Evolutionary conservation across 176 grass and related monocot genomes (phyloP).

Genomic region (Hyparrhenia diplandra): DNA sequence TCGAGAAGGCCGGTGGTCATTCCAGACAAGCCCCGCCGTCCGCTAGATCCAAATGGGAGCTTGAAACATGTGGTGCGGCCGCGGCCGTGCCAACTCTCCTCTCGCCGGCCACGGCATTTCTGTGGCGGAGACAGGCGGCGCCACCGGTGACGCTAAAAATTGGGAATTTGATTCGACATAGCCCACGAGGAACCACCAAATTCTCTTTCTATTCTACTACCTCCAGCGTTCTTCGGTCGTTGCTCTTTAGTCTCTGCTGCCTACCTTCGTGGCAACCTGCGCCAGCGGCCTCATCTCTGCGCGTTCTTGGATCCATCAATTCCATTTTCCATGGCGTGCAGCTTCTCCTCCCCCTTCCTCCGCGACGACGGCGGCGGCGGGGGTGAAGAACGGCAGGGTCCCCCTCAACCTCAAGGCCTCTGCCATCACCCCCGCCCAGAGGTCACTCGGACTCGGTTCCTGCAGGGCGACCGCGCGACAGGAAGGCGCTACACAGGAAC

Average conservation of each 20-base stretch:
- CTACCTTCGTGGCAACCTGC: neutral
- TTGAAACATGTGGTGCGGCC: constrained; percentile 31
- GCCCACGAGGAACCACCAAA: neutral
- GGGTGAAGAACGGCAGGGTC: constrained; percentile 33
- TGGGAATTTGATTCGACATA: neutral
- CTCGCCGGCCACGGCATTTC: neutral
- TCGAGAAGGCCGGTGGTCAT: neutral
- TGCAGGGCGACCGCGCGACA: constrained; percentile 54
- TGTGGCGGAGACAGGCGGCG: constrained; percentile 31
- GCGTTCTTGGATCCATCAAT: neutral
- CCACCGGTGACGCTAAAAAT: constrained; percentile 16
- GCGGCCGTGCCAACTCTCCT: constrained; percentile 11
- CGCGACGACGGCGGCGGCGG: constrained; percentile 33
- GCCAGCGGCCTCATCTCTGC: neutral
- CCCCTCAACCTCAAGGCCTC: constrained; percentile 11
- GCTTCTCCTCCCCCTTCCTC: constrained; percentile 66
- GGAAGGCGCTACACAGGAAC: constrained; percentile 65
- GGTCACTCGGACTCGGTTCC: neutral
- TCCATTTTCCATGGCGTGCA: constrained; percentile 82
- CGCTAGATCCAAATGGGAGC: neutral
- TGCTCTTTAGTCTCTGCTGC: neutral
- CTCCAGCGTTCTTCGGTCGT: neutral
- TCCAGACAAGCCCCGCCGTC: constrained; percentile 19
- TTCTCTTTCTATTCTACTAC: too few species aligned
- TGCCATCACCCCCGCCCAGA: constrained; percentile 16